Evolutionary conservation across 176 grass and related monocot species (phyloP).

Genomic region (Oryza officinalis): DNA sequence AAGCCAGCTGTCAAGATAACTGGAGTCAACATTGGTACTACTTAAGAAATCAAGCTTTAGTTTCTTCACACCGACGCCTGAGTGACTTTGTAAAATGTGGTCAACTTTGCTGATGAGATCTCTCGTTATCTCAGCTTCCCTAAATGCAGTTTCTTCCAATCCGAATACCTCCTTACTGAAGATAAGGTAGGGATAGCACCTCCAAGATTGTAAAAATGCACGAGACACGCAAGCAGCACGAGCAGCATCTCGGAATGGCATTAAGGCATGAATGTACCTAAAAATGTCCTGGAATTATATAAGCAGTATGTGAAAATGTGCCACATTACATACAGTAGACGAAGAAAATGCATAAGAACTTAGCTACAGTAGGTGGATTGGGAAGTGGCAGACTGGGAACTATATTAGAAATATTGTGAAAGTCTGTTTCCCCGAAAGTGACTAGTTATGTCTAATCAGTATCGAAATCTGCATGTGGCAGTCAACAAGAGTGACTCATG

Average conservation of each 20-base stretch:
- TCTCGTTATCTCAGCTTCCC: not conserved
- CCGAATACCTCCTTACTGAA: not conserved
- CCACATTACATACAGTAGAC: too few species aligned
- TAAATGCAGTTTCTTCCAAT: not conserved
- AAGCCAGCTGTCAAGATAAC: not conserved
- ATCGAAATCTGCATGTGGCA: too few species aligned
- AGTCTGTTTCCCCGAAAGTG: too few species aligned
- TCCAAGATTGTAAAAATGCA: not conserved
- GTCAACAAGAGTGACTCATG: too few species aligned
- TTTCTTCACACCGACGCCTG: not conserved
- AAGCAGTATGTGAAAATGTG: too few species aligned
- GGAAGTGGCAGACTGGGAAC: too few species aligned
- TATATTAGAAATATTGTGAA: too few species aligned
- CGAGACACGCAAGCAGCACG: not conserved
- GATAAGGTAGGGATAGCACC: not conserved
- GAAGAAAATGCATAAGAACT: too few species aligned
- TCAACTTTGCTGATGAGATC: not conserved
- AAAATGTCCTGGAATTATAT: not conserved
- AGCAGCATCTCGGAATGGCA: not conserved
- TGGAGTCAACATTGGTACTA: too few species aligned
- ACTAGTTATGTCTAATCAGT: too few species aligned
- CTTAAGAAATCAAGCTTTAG: not conserved
- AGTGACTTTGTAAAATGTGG: not conserved
- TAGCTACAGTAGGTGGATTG: too few species aligned
- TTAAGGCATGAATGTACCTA: not conserved